Percentiles rank a stretch among this genome's conserved stretches.
These are phyloP conservation scores for Monilinia aucupariae DNA, from an alignment of 2,329 filamentous ascomycete species.

Conservation along the genomic window DNA sequence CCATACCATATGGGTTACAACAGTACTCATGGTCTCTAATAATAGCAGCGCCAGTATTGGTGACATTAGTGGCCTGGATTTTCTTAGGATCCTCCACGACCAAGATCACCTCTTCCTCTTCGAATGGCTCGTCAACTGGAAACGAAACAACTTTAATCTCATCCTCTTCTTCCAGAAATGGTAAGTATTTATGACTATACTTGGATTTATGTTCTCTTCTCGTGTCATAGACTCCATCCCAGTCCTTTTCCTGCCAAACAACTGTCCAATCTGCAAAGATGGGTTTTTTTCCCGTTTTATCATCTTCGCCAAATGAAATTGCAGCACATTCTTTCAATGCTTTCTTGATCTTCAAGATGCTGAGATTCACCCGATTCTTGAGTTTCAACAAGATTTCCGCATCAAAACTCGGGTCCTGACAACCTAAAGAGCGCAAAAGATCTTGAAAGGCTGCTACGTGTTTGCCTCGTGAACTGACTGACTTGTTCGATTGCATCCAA, in stretches of 20 bases:
- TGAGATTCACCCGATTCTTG: neutral
- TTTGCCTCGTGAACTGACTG: neutral
- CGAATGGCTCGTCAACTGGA: neutral
- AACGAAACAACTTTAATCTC: fast-evolving
- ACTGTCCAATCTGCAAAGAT: slow-evolving; percentile 2
- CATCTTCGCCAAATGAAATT: neutral
- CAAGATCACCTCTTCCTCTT: neutral
- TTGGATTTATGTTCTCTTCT: neutral
- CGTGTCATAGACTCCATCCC: slow-evolving; percentile 5
- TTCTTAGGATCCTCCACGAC: neutral
- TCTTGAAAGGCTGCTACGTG: neutral
- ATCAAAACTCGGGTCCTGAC: slow-evolving; percentile 2
- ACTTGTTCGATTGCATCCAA: neutral
- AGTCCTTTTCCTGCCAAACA: slow-evolving; percentile 2
- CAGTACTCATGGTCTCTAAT: neutral
- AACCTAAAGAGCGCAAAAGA: neutral
- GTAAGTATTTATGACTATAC: neutral
- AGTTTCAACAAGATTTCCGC: neutral
- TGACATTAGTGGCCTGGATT: neutral
- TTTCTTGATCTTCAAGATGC: neutral
- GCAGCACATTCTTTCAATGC: neutral
- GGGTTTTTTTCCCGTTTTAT: neutral
- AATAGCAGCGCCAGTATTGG: neutral
- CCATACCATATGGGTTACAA: neutral
- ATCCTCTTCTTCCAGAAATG: neutral